Base-by-base conservation (phyloP, 129 eudicot species). In the Arctium minus region DNA sequence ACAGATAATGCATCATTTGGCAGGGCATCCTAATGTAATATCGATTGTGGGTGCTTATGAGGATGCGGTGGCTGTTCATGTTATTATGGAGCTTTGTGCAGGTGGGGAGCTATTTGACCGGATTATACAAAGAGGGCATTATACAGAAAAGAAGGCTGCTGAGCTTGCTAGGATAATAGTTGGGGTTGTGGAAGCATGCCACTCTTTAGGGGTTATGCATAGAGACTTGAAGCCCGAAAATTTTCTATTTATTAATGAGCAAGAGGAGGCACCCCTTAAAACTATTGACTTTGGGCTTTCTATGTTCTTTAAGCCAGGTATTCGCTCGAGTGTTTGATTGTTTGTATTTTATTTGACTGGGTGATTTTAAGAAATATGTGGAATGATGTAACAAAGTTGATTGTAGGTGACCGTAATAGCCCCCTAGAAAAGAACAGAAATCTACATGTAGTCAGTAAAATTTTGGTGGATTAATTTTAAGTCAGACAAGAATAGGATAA, bases 181-280 rank as follows among this genome's bases (percentile, higher is more conserved):
- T 70, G 91, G 97, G 29, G 99, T 96, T 39, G 89, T 96, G 27
- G 93, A 91, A 78, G 80, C 92, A 2, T 96, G 99, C 73, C 99
- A 96, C 81, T 93, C 97, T 17, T 83, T 95, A 80, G 98, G 98
- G 75, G 98, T 95, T 81, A 89, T 95, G 97, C 98, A 95, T 85
- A 80, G 97, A 62, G 98, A 95, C 42, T 84, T 95, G 83, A 95
- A 95, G 74, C 97, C 97, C 5, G 99, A 96, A 71, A 96, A 96
- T 88, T 96, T 93, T 86, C 87, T 95, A 8, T 95, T 95, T 73
- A 73, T 77, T 10, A 72, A 88, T 73, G 97, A 87, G 81, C 85
- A 88, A 80, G 99, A 96, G 87, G 97, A 96, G 29, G 75, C 97
- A 5, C 90, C 93, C 5, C 93, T 96, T 73, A 92, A 96, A 83